These are phyloP conservation scores for Rhodotorula sp. DNA, from an alignment of 1,284 basidiomycete species.

Conservation along the genomic window DNA sequence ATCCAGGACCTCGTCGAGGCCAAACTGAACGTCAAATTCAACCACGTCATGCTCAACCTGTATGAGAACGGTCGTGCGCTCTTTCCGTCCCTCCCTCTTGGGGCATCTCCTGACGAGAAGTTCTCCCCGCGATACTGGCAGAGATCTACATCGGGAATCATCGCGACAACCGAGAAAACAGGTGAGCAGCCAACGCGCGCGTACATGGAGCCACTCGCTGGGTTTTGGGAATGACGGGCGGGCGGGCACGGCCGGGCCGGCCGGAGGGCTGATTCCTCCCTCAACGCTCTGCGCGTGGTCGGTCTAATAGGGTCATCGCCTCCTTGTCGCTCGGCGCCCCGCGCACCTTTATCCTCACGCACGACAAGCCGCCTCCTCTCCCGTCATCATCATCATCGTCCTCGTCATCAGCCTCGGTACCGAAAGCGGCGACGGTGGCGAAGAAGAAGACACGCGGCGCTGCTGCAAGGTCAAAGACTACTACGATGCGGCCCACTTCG, in stretches of 20 bases:
- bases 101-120: background rate
- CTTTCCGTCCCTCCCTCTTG: background rate
- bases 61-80: constrained; percentile 53
- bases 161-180: constrained; percentile 51
- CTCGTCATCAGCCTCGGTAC: too few species aligned
- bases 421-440: too few species aligned
- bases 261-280: constrained; percentile 26
- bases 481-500: background rate
- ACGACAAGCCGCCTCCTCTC: constrained; percentile 45
- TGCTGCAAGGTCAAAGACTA: background rate
- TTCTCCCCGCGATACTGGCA: background rate
- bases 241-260: too few species aligned
- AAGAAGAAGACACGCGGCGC: background rate
- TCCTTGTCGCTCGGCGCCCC: constrained; percentile 56
- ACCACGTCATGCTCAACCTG: constrained; percentile 58
- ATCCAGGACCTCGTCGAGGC: constrained; percentile 52
- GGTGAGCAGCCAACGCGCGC: constrained; percentile 24
- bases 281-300: background rate
- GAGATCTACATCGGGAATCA: constrained; percentile 48
- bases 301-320: constrained; percentile 54
- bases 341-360: constrained; percentile 56
- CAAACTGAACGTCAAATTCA: constrained; percentile 54
- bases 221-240: too few species aligned
- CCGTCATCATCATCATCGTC: too few species aligned
- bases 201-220: too few species aligned